Conservation (phyloP, 1,284 basidiomycete species). For the Leucoagaricus sp. region DNA sequence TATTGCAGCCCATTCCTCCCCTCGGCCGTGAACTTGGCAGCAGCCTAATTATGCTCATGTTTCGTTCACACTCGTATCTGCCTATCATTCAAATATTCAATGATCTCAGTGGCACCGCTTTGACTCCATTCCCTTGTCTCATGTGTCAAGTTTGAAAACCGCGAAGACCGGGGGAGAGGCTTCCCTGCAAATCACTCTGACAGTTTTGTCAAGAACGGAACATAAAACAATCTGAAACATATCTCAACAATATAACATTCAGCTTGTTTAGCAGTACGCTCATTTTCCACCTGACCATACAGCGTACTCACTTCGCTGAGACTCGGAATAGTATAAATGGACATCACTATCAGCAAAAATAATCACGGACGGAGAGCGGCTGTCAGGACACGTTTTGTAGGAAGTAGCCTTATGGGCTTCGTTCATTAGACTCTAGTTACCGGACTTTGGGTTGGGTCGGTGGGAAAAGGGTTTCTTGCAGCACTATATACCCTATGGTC, state of each 20-base stretch:
- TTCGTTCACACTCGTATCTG: no score
- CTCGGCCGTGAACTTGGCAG: no score
- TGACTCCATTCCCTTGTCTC: no score
- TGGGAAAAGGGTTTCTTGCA: neutral
- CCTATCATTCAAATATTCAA: no score
- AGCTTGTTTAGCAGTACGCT: neutral
- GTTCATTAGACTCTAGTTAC: neutral
- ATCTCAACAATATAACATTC: slow-evolving; percentile 1
- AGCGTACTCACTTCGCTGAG: neutral
- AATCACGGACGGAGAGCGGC: slow-evolving; percentile 5
- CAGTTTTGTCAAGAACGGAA: slow-evolving; percentile 3
- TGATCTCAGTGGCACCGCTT: no score
- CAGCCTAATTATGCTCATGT: no score
- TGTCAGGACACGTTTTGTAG: neutral
- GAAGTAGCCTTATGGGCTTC: slow-evolving; percentile 5
- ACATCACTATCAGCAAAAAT: neutral
- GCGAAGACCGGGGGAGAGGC: slow-evolving; percentile 12
- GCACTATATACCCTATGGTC: no score
- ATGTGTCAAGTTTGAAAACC: no score
- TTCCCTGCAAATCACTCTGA: neutral
- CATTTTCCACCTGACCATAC: neutral
- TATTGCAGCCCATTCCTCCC: no score
- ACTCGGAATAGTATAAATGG: neutral
- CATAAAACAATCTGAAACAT: neutral
- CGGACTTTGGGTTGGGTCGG: slow-evolving; percentile 5